These are phyloP conservation scores for Xylariales sp. DNA, from an alignment of 2,329 filamentous ascomycete species.

Conservation along the genomic window DNA sequence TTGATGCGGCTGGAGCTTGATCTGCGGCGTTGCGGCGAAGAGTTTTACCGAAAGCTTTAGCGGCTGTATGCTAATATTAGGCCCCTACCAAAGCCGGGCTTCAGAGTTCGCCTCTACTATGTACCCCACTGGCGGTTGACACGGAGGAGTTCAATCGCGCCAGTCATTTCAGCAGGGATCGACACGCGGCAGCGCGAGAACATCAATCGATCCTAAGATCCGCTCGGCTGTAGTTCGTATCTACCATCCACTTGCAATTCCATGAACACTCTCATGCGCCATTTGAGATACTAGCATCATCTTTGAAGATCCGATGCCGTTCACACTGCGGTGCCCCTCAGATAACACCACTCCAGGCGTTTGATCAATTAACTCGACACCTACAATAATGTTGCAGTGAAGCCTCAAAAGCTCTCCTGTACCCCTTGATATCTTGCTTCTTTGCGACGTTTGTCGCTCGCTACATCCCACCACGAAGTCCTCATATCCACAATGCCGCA, in stretches of 20 bases:
- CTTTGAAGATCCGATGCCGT: conserved; percentile 1
- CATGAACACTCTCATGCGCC: conserved; percentile 3
- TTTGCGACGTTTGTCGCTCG: conserved; percentile 9
- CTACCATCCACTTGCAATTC: conserved; percentile 4
- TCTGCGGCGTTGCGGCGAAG: no score
- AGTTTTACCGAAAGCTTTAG: not conserved
- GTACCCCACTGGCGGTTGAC: no score
- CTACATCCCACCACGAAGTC: conserved; percentile 4
- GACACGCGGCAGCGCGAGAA: conserved; percentile 6
- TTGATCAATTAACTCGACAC: not conserved
- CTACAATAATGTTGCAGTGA: conserved; percentile 10
- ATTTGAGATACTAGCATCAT: not conserved
- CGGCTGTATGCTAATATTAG: no score
- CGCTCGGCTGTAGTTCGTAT: conserved; percentile 8
- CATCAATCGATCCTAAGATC: conserved; percentile 1
- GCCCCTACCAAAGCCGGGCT: no score
- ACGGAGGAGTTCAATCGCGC: not conserved
- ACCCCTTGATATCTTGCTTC: conserved; percentile 3
- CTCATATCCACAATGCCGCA: conserved; percentile 24
- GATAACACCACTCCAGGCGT: not conserved
- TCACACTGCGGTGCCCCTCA: not conserved
- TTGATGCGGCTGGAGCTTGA: conserved; percentile 7
- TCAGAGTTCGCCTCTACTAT: no score
- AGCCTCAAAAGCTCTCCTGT: not conserved
- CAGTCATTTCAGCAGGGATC: conserved; percentile 1